Evolutionary conservation across 495 filamentous ascomycete species (phyloP).

Genomic region (Xylaria nigripes): DNA sequence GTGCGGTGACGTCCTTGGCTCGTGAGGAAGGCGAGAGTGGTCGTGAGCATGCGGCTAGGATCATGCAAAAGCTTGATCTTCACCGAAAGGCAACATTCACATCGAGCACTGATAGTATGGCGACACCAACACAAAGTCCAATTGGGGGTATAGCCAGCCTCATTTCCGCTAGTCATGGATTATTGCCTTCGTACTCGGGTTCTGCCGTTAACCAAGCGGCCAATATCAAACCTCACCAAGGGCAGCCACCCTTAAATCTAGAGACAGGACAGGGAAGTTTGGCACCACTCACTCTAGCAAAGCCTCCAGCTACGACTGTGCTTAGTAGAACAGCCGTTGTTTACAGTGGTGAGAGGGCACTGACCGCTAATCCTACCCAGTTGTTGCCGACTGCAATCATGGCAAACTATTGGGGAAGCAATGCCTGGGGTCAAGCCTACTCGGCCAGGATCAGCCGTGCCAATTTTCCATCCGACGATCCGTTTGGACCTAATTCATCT

Average conservation of each 20-base stretch:
- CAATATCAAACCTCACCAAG: slow-evolving; percentile 17
- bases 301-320: slow-evolving; percentile 76
- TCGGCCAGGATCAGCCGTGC: slow-evolving; percentile 30
- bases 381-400: slow-evolving; percentile 74
- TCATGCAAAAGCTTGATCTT: slow-evolving; percentile 88
- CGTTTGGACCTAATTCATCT: slow-evolving; percentile 29
- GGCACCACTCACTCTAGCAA: slow-evolving; percentile 75
- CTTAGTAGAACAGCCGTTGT: slow-evolving; percentile 82
- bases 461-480: slow-evolving; percentile 44
- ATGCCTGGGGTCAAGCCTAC: slow-evolving; percentile 72
- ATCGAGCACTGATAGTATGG: slow-evolving; percentile 27
- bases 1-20: slow-evolving; percentile 36
- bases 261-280: slow-evolving; percentile 51
- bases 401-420: slow-evolving; percentile 88
- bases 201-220: slow-evolving; percentile 21
- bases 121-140: slow-evolving; percentile 28
- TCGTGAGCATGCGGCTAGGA: slow-evolving; percentile 71
- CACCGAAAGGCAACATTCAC: slow-evolving; percentile 67
- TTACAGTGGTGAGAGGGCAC: slow-evolving; percentile 65
- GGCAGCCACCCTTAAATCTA: slow-evolving; percentile 14
- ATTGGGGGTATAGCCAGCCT: slow-evolving; percentile 76
- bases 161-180: slow-evolving; percentile 74
- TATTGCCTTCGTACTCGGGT: slow-evolving; percentile 52
- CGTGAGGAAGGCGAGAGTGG: slow-evolving; percentile 55
- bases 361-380: slow-evolving; percentile 56